phyloP scores from a whole-genome alignment of 805 yeast species.

The Isabelozyma rhagii region DNA sequence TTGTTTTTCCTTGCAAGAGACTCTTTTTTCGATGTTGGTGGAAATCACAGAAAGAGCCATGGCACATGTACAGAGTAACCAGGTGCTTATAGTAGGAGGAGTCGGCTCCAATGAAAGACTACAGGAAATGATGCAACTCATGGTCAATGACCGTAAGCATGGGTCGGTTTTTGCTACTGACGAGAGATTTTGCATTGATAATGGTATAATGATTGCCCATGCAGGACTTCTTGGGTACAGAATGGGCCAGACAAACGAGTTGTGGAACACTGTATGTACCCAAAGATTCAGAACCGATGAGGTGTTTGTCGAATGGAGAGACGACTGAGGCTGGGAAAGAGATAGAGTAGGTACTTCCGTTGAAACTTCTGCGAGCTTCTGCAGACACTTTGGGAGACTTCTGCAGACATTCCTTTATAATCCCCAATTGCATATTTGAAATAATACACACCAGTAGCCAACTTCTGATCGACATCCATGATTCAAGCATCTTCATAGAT shows the following conservation, averaged over 20 bases:
- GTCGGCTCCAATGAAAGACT: slow-evolving; percentile 93
- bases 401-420: neutral
- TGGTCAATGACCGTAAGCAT: slow-evolving; percentile 80
- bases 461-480: neutral
- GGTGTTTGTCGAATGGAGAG: slow-evolving; percentile 88
- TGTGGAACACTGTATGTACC: slow-evolving; percentile 78
- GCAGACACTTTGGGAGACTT: neutral
- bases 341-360: neutral
- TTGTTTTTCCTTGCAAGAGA: slow-evolving; percentile 91
- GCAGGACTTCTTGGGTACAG: slow-evolving; percentile 88
- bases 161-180: slow-evolving; percentile 94
- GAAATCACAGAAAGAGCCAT: slow-evolving; percentile 97
- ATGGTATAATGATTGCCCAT: slow-evolving; percentile 98
- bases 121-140: slow-evolving; percentile 94
- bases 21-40: slow-evolving; percentile 91
- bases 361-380: neutral
- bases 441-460: slow-evolving; percentile 2
- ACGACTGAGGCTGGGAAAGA: slow-evolving; percentile 30
- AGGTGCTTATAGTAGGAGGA: slow-evolving; percentile 95
- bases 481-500: too few relatives aligned
- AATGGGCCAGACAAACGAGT: slow-evolving; percentile 63
- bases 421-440: slow-evolving; percentile 5
- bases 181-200: slow-evolving; percentile 94
- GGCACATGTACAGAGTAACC: slow-evolving; percentile 91
- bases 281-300: slow-evolving; percentile 95